Conservation (phyloP, 2,329 filamentous ascomycete species). For the Pleomassaria siparia region DNA sequence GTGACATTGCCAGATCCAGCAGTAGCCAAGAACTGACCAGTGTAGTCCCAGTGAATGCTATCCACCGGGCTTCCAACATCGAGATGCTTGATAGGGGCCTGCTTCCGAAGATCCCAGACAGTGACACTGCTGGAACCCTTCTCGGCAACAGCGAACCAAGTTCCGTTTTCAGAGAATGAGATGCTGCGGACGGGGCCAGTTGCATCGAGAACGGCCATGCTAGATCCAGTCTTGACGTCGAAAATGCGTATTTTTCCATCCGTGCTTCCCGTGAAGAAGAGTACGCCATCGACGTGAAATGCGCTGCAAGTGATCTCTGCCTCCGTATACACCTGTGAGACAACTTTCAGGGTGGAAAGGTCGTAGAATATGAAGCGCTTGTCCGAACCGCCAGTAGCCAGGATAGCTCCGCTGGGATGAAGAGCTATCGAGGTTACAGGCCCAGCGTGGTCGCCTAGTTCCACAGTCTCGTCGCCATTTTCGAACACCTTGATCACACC, state of each 20-base stretch:
- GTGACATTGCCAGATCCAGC: conserved; percentile 78
- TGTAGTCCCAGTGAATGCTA: conserved; percentile 87
- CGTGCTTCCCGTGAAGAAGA: conserved; percentile 81
- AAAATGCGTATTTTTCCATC: conserved; percentile 85
- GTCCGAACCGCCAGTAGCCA: conserved; percentile 86
- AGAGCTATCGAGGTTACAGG: conserved; percentile 74
- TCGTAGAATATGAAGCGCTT: conserved; percentile 95
- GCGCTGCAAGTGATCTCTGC: conserved; percentile 74
- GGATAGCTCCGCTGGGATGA: conserved; percentile 79
- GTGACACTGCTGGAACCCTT: conserved; percentile 77
- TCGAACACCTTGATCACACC: conserved; percentile 81
- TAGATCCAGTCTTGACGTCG: conserved; percentile 77
- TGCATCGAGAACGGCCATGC: conserved; percentile 71
- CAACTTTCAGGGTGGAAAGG: conserved; percentile 64
- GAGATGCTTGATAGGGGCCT: conserved; percentile 77
- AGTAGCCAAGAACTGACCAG: conserved; percentile 85
- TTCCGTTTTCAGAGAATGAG: conserved; percentile 93
- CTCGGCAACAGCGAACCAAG: conserved; percentile 84
- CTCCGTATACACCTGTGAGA: conserved; percentile 79
- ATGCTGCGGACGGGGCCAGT: conserved; percentile 71
- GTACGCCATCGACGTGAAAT: conserved; percentile 96
- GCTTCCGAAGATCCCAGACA: conserved; percentile 90
- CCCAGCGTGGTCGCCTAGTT: conserved; percentile 80
- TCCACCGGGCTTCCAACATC: conserved; percentile 80
- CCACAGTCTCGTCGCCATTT: conserved; percentile 66